A percentile compares a stretch with the other conserved stretches of the same genome.
These are phyloP conservation scores for Scheffersomyces titani DNA, from an alignment of 1,139 yeast species.

Conservation along the genomic window DNA sequence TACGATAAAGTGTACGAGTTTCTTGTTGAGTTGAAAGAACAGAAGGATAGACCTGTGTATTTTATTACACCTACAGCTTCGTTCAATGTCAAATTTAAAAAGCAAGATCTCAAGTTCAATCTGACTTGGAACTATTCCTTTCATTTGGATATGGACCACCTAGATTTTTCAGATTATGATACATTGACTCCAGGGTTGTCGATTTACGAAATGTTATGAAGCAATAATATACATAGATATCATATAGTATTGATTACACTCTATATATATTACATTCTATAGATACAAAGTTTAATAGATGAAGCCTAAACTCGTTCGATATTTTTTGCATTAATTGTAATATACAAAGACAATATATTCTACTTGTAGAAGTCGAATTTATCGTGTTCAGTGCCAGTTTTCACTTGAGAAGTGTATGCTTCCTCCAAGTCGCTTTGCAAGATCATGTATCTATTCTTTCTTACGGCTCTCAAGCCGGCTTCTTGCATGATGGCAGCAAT, in stretches of 20 bases:
- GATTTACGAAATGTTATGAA: slow-evolving; percentile 41
- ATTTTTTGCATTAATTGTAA: background rate
- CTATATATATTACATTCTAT: background rate
- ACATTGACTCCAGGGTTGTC: slow-evolving; percentile 64
- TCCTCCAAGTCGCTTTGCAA: slow-evolving; percentile 95
- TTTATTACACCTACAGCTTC: slow-evolving; percentile 56
- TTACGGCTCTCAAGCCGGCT: slow-evolving; percentile 97
- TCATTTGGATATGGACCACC: slow-evolving; percentile 70
- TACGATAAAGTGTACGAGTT: slow-evolving; percentile 21
- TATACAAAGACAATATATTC: slow-evolving; percentile 1
- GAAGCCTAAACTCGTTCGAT: background rate
- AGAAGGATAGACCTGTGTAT: slow-evolving; percentile 18
- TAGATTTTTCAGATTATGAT: slow-evolving; percentile 47
- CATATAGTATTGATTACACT: background rate
- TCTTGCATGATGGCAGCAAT: slow-evolving; percentile 99
- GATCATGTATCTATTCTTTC: slow-evolving; percentile 96
- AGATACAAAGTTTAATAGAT: background rate
- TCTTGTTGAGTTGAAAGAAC: slow-evolving; percentile 11
- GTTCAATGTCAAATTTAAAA: slow-evolving; percentile 26
- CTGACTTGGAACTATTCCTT: slow-evolving; percentile 44
- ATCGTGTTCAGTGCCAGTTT: slow-evolving; percentile 92
- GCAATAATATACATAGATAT: background rate
- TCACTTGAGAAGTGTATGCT: slow-evolving; percentile 95
- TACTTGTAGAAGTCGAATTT: slow-evolving; percentile 96
- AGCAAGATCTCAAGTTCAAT: slow-evolving; percentile 15